Base-by-base conservation (phyloP, 2,329 filamentous ascomycete species). In the Ceratocystis alfenasii region DNA sequence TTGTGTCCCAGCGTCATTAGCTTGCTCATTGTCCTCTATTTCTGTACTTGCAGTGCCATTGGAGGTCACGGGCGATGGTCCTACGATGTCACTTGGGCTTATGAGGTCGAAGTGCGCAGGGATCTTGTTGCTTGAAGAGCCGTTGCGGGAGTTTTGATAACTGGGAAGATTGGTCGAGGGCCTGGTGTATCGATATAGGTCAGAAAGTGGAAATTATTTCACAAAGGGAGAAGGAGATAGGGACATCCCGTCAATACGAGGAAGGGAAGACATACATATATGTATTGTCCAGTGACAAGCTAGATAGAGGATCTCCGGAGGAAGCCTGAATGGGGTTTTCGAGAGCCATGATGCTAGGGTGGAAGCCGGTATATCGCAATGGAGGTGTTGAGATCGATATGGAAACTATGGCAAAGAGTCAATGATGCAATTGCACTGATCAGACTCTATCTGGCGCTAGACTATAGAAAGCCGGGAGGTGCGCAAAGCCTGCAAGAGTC, bases 1-100 rank as follows among this genome's bases (percentile, higher is more conserved):
- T 15, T 62, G 63, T 10, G 45, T n/a, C 25, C 33, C 77, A 69
- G 81, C 79, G 70, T 86, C 86, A 69, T 89, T 86, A 53, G 81
- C 80, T 62, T 76, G 81, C 69, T 91, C 88, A 36, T 36, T 36
- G 69, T 93, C 89, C 69, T 94, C 90, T 65, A 94, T 91, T 73
- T 94, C 90, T 10, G 90, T 93, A 48, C 83, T 86, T 71, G 87
- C 88, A 28, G 90, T 94, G 67, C 89, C 88, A 73, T 89, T 92
- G 48, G 90, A 94, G 63, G 90, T 91, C 28, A 93, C 89, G 6
- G 90, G 89, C 20, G 89, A 93, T 8, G 89, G 89, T 50, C 90
- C 89, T 64, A 91, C 87, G 70, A 87, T 83, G 70, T 88, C 85
- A 72, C 81, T 86, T 68, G 87, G 80, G 75, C 84, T 81, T 74